These are phyloP conservation scores for Elsinoe necatrix DNA, from an alignment of 2,329 filamentous ascomycete genomes.

Conservation along the genomic window DNA sequence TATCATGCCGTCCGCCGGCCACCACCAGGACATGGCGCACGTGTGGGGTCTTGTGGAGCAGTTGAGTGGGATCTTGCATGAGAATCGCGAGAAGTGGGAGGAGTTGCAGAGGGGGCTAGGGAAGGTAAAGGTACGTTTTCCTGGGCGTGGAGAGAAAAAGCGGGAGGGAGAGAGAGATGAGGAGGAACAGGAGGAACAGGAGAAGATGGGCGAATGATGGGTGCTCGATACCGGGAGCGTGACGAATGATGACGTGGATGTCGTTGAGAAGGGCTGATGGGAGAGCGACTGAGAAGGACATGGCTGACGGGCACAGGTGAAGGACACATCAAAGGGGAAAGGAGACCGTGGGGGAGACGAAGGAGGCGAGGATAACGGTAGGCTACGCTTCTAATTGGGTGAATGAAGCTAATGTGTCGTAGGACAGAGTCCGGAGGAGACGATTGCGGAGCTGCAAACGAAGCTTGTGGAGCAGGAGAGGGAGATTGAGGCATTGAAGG, in stretches of 20 bases:
- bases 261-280: not conserved
- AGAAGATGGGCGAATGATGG: slow-evolving; percentile 2
- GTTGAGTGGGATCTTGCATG: slow-evolving; percentile 28
- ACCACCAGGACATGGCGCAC: slow-evolving; percentile 32
- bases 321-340: slow-evolving; percentile 11
- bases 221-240: too few species aligned
- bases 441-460: slow-evolving; percentile 24
- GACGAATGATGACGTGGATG: not conserved
- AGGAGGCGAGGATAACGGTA: slow-evolving; percentile 5
- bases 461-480: slow-evolving; percentile 22
- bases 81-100: slow-evolving; percentile 30
- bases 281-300: not conserved
- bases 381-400: not conserved
- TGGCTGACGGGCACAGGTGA: slow-evolving; percentile 15
- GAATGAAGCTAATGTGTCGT: not conserved
- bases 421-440: slow-evolving; percentile 16
- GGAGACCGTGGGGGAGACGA: not conserved
- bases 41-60: slow-evolving; percentile 31
- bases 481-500: slow-evolving; percentile 8
- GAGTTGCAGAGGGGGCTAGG: slow-evolving; percentile 28
- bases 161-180: slow-evolving; percentile 16
- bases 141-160: slow-evolving; percentile 21
- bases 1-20: slow-evolving; percentile 31
- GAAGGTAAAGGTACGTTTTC: slow-evolving; percentile 19
- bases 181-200: not conserved